These are phyloP conservation scores for Eimeria maxima DNA, from an alignment of 169 alveolate genomes.

Conservation along the genomic window DNA sequence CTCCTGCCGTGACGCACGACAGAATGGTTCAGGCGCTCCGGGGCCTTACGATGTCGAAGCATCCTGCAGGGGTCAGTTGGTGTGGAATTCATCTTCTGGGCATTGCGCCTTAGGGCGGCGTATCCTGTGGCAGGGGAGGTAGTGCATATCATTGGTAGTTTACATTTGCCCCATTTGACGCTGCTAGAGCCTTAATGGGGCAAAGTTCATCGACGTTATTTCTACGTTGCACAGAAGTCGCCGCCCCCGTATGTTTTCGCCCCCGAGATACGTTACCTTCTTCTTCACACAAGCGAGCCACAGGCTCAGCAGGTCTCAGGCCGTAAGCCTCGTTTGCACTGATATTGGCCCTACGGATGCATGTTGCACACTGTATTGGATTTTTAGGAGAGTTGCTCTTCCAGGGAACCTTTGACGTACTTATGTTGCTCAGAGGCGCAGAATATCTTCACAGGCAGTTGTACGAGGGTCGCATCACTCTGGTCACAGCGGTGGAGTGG, in stretches of 20 bases:
- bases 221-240: slow-evolving; percentile 47
- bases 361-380: not conserved
- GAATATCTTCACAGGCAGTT: not conserved
- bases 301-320: slow-evolving; percentile 77
- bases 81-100: not conserved
- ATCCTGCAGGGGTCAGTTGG: slow-evolving; percentile 72
- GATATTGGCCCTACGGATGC: not conserved
- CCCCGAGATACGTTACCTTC: slow-evolving; percentile 80
- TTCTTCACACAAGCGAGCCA: slow-evolving; percentile 79
- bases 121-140: not conserved
- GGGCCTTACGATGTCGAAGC: slow-evolving; percentile 79
- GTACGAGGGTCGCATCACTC: not conserved
- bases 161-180: not conserved
- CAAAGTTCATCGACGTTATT: not conserved
- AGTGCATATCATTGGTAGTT: not conserved
- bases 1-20: slow-evolving; percentile 84
- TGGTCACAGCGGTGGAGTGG: not conserved
- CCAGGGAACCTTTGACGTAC: not conserved
- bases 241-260: slow-evolving; percentile 80
- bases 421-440: not conserved
- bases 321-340: slow-evolving; percentile 46
- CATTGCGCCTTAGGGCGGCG: not conserved
- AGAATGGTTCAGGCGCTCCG: slow-evolving; percentile 84
- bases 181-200: not conserved
- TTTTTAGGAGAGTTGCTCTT: not conserved